These are phyloP conservation scores for Cladosporium velox DNA, from an alignment of 2,329 filamentous ascomycete species.

Conservation along the genomic window DNA sequence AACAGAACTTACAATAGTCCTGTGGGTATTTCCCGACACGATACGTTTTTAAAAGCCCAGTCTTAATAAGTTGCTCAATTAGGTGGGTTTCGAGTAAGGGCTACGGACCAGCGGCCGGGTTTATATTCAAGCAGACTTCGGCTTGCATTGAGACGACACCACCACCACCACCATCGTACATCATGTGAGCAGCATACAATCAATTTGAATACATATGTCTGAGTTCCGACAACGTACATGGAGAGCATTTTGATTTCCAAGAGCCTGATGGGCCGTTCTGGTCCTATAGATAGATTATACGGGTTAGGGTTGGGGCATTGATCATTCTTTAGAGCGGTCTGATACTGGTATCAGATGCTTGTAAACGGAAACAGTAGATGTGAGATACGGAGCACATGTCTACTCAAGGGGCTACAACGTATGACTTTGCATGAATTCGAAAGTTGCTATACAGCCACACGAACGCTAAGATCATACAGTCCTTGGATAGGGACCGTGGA, in stretches of 20 bases:
- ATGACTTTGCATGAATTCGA: background rate
- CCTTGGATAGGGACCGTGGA: background rate
- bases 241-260: background rate
- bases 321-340: background rate
- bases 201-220: background rate
- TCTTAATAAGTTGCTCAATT: too few relatives aligned
- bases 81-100: background rate
- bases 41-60: background rate
- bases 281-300: background rate
- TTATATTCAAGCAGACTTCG: background rate
- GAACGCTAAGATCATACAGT: background rate
- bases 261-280: background rate
- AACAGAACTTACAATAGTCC: accelerated
- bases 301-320: background rate
- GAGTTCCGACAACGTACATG: background rate
- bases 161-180: background rate
- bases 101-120: background rate
- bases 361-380: background rate
- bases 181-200: background rate
- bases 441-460: background rate
- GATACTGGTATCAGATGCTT: background rate
- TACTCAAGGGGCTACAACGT: background rate
- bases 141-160: background rate
- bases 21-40: background rate
- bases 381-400: background rate